These are phyloP conservation scores for Hypoxylon sp. DNA, from an alignment of 2,329 filamentous ascomycete genomes.

Conservation along the genomic window DNA sequence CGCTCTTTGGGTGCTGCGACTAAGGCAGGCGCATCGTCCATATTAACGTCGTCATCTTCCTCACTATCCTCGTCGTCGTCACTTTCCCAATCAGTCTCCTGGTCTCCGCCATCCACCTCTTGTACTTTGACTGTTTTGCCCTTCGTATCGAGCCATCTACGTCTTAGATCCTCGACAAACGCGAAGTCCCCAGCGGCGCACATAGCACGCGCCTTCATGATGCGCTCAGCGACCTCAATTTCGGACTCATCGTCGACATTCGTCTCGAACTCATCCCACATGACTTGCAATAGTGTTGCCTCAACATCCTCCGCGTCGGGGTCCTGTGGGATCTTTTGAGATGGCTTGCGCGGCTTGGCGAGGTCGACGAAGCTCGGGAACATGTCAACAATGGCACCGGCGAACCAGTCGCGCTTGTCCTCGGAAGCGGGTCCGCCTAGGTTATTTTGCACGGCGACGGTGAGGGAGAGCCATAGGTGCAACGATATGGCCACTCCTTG, in stretches of 20 bases:
- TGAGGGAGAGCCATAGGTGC: constrained; percentile 89
- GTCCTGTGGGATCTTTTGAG: constrained; percentile 57
- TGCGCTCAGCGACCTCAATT: constrained; percentile 78
- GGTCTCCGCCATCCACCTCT: constrained; percentile 50
- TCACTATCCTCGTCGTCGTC: constrained; percentile 72
- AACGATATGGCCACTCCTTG: constrained; percentile 88
- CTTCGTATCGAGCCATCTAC: constrained; percentile 73
- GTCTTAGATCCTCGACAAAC: constrained; percentile 74
- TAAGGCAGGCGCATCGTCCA: constrained; percentile 77
- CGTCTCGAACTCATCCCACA: constrained; percentile 96
- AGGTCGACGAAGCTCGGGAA: constrained; percentile 75
- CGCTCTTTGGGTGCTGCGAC: constrained; percentile 73
- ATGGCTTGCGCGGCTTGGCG: constrained; percentile 51
- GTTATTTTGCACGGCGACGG: constrained; percentile 85
- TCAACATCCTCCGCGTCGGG: constrained; percentile 86
- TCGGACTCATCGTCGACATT: constrained; percentile 92
- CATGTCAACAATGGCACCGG: constrained; percentile 86
- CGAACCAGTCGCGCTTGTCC: constrained; percentile 98
- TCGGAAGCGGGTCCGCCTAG: constrained; percentile 88
- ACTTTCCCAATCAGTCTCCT: constrained; percentile 68
- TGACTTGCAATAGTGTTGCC: constrained; percentile 86
- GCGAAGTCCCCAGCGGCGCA: constrained; percentile 75
- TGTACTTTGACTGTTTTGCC: constrained; percentile 68
- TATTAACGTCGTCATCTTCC: constrained; percentile 72
- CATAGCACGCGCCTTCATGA: constrained; percentile 77